phyloP scores from a whole-genome alignment of 192 early-diverging fungal genomes.

The Coemansia sp. region DNA sequence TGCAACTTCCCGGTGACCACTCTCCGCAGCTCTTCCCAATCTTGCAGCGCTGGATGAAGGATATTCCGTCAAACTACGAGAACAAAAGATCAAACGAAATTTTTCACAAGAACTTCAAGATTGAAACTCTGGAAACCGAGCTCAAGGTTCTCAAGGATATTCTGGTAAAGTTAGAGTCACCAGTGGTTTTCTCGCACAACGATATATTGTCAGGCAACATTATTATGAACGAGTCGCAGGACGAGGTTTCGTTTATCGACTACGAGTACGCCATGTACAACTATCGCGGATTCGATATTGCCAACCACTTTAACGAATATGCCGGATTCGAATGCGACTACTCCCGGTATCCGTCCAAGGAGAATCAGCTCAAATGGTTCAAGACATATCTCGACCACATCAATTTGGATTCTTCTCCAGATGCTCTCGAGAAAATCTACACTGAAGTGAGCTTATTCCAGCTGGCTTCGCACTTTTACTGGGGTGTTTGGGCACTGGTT shows the following conservation, averaged over 20 bases:
- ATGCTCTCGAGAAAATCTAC: slow-evolving; percentile 64
- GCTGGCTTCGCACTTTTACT: slow-evolving; percentile 90
- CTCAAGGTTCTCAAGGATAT: slow-evolving; percentile 55
- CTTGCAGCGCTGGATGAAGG: slow-evolving; percentile 37
- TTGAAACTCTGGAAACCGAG: slow-evolving; percentile 32
- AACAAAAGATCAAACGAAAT: slow-evolving; percentile 17
- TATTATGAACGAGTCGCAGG: slow-evolving; percentile 53
- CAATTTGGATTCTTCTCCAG: slow-evolving; percentile 38
- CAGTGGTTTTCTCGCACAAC: slow-evolving; percentile 90
- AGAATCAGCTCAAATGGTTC: slow-evolving; percentile 73
- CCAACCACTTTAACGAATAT: slow-evolving; percentile 94
- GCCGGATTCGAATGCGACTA: slow-evolving; percentile 98
- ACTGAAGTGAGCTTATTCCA: slow-evolving; percentile 78
- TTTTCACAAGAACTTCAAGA: slow-evolving; percentile 33
- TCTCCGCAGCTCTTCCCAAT: slow-evolving; percentile 39
- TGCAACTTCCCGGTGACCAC: slow-evolving; percentile 52
- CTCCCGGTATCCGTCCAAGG: slow-evolving; percentile 69
- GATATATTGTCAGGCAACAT: slow-evolving; percentile 91
- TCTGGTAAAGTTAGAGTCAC: slow-evolving; percentile 62
- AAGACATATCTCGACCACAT: slow-evolving; percentile 61
- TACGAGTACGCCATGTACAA: slow-evolving; percentile 89
- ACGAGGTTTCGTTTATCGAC: slow-evolving; percentile 81
- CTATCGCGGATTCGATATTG: slow-evolving; percentile 91
- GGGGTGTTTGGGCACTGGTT: slow-evolving; percentile 77
- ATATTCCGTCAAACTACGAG: slow-evolving; percentile 31